phyloP scores from a whole-genome alignment of 768 basidiomycete genomes.

The Kwoniella heveanensis region DNA sequence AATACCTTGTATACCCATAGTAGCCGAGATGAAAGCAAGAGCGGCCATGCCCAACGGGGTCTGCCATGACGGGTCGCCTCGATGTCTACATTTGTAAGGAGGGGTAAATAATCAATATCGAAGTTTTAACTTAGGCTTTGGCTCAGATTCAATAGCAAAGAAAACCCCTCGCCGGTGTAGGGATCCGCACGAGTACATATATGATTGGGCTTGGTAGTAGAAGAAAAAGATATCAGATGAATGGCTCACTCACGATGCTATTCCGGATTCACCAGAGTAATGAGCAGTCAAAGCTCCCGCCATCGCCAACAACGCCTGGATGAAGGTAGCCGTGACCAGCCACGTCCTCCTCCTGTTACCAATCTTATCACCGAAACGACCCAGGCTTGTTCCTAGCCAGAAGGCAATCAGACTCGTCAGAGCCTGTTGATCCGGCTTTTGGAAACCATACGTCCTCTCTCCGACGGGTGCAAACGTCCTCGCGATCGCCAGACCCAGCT shows the following conservation, averaged over 20 bases:
- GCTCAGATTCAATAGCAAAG: no score
- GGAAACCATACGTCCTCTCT: constrained; percentile 64
- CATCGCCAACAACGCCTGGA: constrained; percentile 78
- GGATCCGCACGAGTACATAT: no score
- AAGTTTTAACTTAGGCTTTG: no score
- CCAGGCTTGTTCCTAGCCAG: constrained; percentile 73
- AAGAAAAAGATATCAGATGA: no score
- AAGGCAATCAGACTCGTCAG: constrained; percentile 77
- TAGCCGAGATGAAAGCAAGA: constrained; percentile 76
- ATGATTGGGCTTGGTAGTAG: no score
- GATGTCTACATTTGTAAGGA: background rate
- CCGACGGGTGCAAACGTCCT: constrained; percentile 64
- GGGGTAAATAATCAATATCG: background rate
- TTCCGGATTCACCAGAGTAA: constrained; percentile 63
- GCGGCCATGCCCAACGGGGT: constrained; percentile 68
- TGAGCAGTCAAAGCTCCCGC: constrained; percentile 70
- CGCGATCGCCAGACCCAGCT: constrained; percentile 78
- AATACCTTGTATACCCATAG: constrained; percentile 72
- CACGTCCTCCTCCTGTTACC: constrained; percentile 73
- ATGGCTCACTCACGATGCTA: constrained; percentile 43
- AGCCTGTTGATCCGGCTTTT: constrained; percentile 79
- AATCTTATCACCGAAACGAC: constrained; percentile 74
- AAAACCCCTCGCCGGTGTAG: no score
- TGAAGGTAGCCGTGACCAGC: constrained; percentile 70
- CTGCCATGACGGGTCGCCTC: constrained; percentile 60